phyloP scores from a whole-genome alignment of 495 filamentous ascomycete species.

The Elasticomyces elasticus region DNA sequence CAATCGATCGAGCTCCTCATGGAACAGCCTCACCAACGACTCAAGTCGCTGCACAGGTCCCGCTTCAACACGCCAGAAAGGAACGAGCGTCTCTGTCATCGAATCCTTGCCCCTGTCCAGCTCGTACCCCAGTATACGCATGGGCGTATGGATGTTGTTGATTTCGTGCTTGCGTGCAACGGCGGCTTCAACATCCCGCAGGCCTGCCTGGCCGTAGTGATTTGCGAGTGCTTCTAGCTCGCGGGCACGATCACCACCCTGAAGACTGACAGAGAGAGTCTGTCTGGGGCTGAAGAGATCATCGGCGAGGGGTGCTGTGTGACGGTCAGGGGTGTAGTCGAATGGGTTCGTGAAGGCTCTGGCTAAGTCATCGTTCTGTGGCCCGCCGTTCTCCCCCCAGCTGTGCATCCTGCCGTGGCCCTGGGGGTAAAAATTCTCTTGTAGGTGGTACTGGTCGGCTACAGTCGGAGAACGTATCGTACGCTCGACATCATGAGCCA shows the following conservation, averaged over 20 bases:
- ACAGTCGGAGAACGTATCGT: too few species aligned
- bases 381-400: too few species aligned
- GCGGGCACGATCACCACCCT: not conserved
- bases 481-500: too few species aligned
- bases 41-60: not conserved
- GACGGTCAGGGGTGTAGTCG: too few species aligned
- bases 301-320: not conserved
- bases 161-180: not conserved
- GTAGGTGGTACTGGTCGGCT: too few species aligned
- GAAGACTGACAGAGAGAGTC: not conserved
- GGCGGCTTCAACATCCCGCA: not conserved
- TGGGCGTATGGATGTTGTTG: not conserved
- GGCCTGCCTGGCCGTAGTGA: not conserved
- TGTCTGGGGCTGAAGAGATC: not conserved
- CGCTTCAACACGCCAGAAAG: not conserved
- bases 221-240: not conserved
- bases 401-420: too few species aligned
- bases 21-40: not conserved
- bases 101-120: not conserved
- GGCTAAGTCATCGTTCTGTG: too few species aligned
- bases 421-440: too few species aligned
- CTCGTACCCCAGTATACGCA: not conserved
- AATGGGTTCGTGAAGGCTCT: too few species aligned
- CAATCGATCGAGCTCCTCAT: not conserved
- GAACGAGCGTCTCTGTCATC: not conserved